Evolutionary conservation across 2,329 filamentous ascomycete species (phyloP).

Genomic region (Diaporthe eres): DNA sequence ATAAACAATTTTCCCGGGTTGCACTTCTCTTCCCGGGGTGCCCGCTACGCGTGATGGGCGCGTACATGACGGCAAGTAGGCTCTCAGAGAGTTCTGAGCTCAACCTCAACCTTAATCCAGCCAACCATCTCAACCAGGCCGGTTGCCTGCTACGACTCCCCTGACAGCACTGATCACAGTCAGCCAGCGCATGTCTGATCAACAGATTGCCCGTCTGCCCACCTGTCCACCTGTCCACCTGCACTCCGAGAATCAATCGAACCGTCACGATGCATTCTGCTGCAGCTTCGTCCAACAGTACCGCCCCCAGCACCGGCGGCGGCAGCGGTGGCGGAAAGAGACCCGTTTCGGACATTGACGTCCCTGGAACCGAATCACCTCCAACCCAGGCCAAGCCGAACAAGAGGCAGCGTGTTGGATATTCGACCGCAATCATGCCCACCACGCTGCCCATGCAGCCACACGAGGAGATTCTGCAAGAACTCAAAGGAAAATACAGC

Average conservation of each 20-base stretch:
- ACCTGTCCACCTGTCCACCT: too few species aligned
- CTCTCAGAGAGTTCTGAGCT: conserved; percentile 1
- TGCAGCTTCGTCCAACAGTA: not conserved
- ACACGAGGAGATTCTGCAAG: conserved; percentile 58
- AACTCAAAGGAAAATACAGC: conserved; percentile 62
- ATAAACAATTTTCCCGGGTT: conserved; percentile 31
- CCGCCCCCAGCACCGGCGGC: not conserved
- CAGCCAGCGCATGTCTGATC: not conserved
- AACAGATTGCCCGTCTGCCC: not conserved
- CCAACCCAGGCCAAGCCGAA: conserved; percentile 14
- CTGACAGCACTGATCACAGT: not conserved
- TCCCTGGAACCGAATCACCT: conserved; percentile 15
- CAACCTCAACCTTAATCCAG: conserved; percentile 12
- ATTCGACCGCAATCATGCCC: conserved; percentile 40
- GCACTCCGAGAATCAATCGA: not conserved
- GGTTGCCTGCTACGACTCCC: not conserved
- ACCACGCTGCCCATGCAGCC: conserved; percentile 51
- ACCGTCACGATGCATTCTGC: not conserved
- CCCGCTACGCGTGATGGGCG: not conserved
- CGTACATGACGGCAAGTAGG: not conserved
- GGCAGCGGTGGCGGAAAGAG: conserved; percentile 23
- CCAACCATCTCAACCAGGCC: conserved; percentile 6
- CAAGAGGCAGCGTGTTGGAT: conserved; percentile 46
- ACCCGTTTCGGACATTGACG: conserved; percentile 24
- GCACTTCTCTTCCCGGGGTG: not conserved